Conservation (phyloP, 2,329 filamentous ascomycete genomes). For the Pseudocercospora macadamiae region DNA sequence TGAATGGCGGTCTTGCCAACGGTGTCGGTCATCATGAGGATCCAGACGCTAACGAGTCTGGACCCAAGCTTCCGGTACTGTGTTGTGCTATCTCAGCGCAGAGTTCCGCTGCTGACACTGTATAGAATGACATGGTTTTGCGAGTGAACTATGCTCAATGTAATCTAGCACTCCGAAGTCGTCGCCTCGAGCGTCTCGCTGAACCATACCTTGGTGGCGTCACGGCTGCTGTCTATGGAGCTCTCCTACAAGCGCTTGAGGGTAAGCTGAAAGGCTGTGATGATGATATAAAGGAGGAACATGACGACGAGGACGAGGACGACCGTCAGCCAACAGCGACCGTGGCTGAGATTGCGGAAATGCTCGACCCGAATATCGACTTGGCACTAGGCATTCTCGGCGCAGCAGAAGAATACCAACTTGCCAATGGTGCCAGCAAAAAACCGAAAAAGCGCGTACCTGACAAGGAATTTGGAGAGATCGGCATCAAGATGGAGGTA, state of each 20-base stretch:
- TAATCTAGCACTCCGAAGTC: slow-evolving; percentile 78
- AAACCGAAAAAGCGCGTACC: slow-evolving; percentile 30
- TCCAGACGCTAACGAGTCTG: slow-evolving; percentile 30
- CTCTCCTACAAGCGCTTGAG: slow-evolving; percentile 72
- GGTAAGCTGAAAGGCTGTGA: slow-evolving; percentile 69
- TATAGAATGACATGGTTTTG: slow-evolving; percentile 71
- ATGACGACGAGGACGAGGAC: slow-evolving; percentile 43
- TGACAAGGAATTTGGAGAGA: slow-evolving; percentile 30
- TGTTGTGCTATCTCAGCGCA: slow-evolving; percentile 28
- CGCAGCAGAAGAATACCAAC: slow-evolving; percentile 22
- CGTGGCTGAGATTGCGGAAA: slow-evolving; percentile 45
- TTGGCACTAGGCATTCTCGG: slow-evolving; percentile 37
- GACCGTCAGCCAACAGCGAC: slow-evolving; percentile 42
- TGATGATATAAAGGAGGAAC: slow-evolving; percentile 51
- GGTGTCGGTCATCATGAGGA: slow-evolving; percentile 30
- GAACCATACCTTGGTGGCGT: slow-evolving; percentile 70
- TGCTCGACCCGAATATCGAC: slow-evolving; percentile 46
- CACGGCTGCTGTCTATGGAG: slow-evolving; percentile 77
- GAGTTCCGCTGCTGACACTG: slow-evolving; percentile 30
- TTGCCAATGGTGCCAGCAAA: slow-evolving; percentile 31
- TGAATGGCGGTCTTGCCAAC: slow-evolving; percentile 37
- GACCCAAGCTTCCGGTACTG: slow-evolving; percentile 41
- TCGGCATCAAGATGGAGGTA: slow-evolving; percentile 35
- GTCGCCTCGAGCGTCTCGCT: slow-evolving; percentile 73
- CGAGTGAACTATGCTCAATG: slow-evolving; percentile 85